Evolutionary conservation across 1,284 basidiomycete genomes (phyloP), one percentile per base, ranked within the genome.

Genomic region (Cutaneotrichosporon spelunceum): DNA sequence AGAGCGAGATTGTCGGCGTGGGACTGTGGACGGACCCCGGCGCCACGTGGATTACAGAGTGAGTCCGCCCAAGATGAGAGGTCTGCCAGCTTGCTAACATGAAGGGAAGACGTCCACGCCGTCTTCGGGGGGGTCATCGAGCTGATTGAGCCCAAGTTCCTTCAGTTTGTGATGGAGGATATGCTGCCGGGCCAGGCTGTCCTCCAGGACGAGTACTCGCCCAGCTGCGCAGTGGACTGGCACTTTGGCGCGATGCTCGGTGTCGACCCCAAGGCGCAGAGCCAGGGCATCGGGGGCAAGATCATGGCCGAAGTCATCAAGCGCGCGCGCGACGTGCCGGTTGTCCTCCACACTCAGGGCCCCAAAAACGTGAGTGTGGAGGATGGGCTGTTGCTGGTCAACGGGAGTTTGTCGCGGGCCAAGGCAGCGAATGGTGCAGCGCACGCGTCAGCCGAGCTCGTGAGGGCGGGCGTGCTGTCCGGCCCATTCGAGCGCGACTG

Each of bases 111-210:
- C 24, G 1, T 57, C 13, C 56, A 34, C 10, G 19, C 16, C 6
- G 42, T 56, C 14, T 56, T 45, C 14, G 54, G 42, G 24, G 14
- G 16, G 7, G 36, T 57, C 16, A 23, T 50, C n/a, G 23, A 7
- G 26, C 24, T 49, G 23, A 16, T 50, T 24, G 45, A 39, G 10
- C 26, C 39, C 24, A 5, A 29, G n/a, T 14, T 45, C 8, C 24
- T 23, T n/a, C 13, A 45, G 19, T 56, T 89, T 63, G 84, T 88
- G 45, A 85, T 89, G 69, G 83, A 86, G 33, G 78, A 88, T 68
- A 82, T 86, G 60, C 87, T 84, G 24, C 73, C 75, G 57, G 74
- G 72, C 21, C 34, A 56, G 54, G 45, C 30, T 2, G 21, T 78
- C 73, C 42, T 79, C 69, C 64, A 82, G 72, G 86, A 83, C 56